phyloP scores from a whole-genome alignment of 2,329 filamentous ascomycete genomes.

The Nemania bipapillata region DNA sequence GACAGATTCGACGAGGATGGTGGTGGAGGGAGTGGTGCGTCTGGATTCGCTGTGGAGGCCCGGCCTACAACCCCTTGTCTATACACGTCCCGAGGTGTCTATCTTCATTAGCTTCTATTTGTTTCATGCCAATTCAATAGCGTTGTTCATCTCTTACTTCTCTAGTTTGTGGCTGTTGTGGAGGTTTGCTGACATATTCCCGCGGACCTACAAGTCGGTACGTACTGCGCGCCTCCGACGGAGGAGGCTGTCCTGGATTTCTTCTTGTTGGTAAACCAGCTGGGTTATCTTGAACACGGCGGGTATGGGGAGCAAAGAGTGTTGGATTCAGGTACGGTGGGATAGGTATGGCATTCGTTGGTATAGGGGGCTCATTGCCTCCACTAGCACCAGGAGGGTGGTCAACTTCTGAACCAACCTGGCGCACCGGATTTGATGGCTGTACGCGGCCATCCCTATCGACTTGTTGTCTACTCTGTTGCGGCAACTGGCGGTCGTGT shows the following conservation, averaged over 20 bases:
- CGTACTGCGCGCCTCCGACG: neutral
- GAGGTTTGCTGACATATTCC: neutral
- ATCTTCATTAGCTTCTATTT: slow-evolving; percentile 8
- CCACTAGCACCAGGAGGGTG: neutral
- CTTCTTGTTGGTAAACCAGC: neutral
- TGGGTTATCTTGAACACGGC: neutral
- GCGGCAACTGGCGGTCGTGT: neutral
- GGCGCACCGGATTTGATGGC: neutral
- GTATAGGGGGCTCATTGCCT: neutral
- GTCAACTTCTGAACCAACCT: neutral
- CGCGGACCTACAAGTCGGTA: neutral
- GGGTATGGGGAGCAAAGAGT: neutral
- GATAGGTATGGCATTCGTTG: neutral
- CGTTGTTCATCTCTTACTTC: neutral
- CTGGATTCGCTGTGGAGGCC: neutral
- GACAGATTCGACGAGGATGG: neutral
- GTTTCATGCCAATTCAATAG: neutral
- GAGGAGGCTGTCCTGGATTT: neutral
- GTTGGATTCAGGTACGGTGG: neutral
- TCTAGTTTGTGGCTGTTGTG: neutral
- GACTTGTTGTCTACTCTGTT: neutral
- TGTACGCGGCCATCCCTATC: neutral
- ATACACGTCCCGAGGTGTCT: slow-evolving; percentile 6
- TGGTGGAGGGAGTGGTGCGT: neutral
- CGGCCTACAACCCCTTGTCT: neutral